These are phyloP conservation scores for Alternaria triticimaculans DNA, from an alignment of 2,329 filamentous ascomycete species.

Conservation along the genomic window DNA sequence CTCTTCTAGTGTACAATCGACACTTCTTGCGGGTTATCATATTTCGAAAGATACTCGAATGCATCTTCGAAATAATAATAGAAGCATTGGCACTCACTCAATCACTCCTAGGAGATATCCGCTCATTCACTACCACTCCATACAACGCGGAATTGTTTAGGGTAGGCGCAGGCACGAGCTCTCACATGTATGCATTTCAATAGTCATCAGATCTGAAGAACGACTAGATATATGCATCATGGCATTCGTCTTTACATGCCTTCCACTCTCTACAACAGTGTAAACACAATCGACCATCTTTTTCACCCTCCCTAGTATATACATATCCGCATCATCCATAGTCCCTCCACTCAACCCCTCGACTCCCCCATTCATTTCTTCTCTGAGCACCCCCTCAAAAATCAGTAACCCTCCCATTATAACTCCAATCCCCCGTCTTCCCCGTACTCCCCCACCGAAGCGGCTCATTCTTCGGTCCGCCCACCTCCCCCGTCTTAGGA, in stretches of 20 bases:
- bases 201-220: not conserved
- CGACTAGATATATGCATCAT: too few relatives aligned
- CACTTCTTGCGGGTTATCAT: too few relatives aligned
- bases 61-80: not conserved
- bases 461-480: constrained; percentile 97
- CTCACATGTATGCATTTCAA: not conserved
- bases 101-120: not conserved
- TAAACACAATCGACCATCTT: not conserved
- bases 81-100: not conserved
- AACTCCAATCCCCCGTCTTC: constrained; percentile 80
- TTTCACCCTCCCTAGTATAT: not conserved
- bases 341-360: too few relatives aligned
- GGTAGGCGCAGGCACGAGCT: not conserved
- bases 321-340: not conserved
- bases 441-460: constrained; percentile 80
- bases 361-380: not conserved
- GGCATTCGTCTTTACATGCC: too few relatives aligned
- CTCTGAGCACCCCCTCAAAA: constrained; percentile 58
- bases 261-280: not conserved
- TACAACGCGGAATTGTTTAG: too few relatives aligned
- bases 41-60: too few relatives aligned
- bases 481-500: constrained; percentile 92
- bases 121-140: too few relatives aligned
- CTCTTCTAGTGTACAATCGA: too few relatives aligned
- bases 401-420: constrained; percentile 92